Percentiles rank a stretch among this genome's conserved stretches.
Evolutionary conservation across 345 rosid species (phyloP).

Genomic region (Eucalyptus pauciflora): DNA sequence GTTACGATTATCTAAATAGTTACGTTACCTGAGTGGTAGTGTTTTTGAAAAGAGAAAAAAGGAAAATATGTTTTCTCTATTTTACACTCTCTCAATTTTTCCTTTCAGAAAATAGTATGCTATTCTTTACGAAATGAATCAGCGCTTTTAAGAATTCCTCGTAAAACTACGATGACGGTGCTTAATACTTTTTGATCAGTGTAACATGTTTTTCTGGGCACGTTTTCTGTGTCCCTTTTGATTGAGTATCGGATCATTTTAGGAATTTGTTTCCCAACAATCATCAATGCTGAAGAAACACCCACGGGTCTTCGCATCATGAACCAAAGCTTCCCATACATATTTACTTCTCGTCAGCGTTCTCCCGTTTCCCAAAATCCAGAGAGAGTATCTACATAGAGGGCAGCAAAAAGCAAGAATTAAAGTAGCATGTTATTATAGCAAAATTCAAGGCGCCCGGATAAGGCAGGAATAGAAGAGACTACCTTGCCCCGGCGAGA

Average conservation of each 20-base stretch:
- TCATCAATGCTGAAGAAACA: constrained; percentile 2
- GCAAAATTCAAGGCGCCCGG: neutral
- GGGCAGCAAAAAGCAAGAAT: neutral
- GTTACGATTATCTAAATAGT: no score
- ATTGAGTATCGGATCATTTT: no score
- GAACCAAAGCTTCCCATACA: neutral
- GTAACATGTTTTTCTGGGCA: no score
- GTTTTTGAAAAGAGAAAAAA: no score
- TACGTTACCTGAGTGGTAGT: no score
- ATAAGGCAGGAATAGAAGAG: neutral
- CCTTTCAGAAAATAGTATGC: rapidly evolving
- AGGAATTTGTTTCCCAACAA: neutral
- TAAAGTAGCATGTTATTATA: neutral
- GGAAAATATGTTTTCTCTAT: no score
- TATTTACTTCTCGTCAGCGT: neutral
- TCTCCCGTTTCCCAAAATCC: constrained; percentile 11
- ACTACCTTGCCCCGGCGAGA: constrained; percentile 18
- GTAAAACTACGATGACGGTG: no score
- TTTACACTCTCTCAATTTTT: no score
- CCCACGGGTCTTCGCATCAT: constrained; percentile 3
- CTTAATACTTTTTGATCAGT: no score
- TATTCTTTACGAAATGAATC: no score
- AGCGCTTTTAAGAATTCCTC: no score
- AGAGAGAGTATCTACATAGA: constrained; percentile 7
- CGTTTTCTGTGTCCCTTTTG: neutral